Evolutionary conservation across 1,284 basidiomycete genomes (phyloP).

Genomic region (Melampsora americana): DNA sequence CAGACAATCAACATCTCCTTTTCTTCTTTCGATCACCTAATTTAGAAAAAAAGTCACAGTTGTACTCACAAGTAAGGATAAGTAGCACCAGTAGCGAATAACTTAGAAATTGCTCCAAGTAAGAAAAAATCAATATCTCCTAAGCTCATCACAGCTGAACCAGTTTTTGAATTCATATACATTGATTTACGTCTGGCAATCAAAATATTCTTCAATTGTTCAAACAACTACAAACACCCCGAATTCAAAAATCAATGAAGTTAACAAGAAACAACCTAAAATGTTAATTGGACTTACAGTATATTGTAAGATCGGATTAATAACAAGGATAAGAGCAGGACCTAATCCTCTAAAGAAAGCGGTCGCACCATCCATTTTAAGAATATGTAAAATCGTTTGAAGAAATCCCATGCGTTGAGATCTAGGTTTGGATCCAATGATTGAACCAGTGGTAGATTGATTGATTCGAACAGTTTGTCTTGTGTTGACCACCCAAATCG

Average conservation of each 20-base stretch:
- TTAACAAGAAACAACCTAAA: background rate
- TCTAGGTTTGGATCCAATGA: conserved; percentile 24
- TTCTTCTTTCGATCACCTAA: conserved; percentile 71
- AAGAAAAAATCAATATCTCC: conserved; percentile 84
- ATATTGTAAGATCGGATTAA: conserved; percentile 81
- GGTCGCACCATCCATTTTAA: conserved; percentile 70
- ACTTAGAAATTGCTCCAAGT: conserved; percentile 79
- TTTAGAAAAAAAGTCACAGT: conserved; percentile 58
- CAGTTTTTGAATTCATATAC: conserved; percentile 51
- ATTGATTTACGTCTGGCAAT: conserved; percentile 63
- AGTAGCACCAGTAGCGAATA: conserved; percentile 56
- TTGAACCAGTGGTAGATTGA: conserved; percentile 9
- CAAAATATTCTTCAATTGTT: conserved; percentile 78
- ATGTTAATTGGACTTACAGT: conserved; percentile 49
- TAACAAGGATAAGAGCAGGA: conserved; percentile 84
- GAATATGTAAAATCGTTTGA: conserved; percentile 69
- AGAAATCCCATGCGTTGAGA: conserved; percentile 64
- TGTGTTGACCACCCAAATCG: conserved; percentile 76
- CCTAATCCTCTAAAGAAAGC: conserved; percentile 95
- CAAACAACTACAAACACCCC: conserved; percentile 68
- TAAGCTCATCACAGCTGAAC: conserved; percentile 57
- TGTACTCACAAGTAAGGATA: conserved; percentile 49
- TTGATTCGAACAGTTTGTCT: conserved; percentile 63
- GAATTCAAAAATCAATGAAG: conserved; percentile 20
- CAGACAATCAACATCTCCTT: conserved; percentile 59